A percentile compares a stretch with the other conserved stretches of the same genome.
Evolutionary conservation across 345 rosid genomes (phyloP).

Genomic region (Populus simonii): DNA sequence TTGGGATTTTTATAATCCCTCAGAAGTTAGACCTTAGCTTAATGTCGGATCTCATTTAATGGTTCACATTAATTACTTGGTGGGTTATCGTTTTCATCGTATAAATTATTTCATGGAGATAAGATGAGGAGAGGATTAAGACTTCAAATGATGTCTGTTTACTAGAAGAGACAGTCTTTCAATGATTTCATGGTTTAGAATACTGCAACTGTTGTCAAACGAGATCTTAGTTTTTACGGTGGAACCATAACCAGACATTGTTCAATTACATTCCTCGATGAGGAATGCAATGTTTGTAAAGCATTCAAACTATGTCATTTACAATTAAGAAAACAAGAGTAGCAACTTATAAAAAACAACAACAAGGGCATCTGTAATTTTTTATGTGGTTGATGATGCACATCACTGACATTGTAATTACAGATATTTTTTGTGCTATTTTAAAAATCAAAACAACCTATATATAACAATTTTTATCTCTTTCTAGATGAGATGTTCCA

Average conservation of each 20-base stretch:
- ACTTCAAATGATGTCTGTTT: neutral
- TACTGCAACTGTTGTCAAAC: neutral
- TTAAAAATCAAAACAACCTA: too few species aligned
- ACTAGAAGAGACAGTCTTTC: neutral
- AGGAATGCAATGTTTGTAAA: neutral
- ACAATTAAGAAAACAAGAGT: neutral
- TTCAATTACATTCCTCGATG: neutral
- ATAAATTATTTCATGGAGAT: neutral
- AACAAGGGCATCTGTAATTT: neutral
- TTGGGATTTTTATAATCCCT: slow-evolving; percentile 32
- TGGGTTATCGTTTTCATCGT: neutral
- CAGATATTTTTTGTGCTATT: too few species aligned
- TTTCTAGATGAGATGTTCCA: too few species aligned
- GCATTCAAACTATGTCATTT: neutral
- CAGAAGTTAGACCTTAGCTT: slow-evolving; percentile 30
- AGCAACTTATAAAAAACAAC: neutral
- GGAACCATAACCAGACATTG: neutral
- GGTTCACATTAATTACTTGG: slow-evolving; percentile 21
- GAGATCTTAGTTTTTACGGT: neutral
- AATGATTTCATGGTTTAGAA: neutral
- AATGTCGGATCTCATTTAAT: slow-evolving; percentile 52
- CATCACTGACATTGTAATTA: too few species aligned
- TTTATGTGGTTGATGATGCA: neutral
- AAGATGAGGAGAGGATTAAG: neutral
- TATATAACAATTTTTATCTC: too few species aligned